Base-by-base conservation (phyloP, 768 basidiomycete species). In the Sporobolomyces pararoseus region DNA sequence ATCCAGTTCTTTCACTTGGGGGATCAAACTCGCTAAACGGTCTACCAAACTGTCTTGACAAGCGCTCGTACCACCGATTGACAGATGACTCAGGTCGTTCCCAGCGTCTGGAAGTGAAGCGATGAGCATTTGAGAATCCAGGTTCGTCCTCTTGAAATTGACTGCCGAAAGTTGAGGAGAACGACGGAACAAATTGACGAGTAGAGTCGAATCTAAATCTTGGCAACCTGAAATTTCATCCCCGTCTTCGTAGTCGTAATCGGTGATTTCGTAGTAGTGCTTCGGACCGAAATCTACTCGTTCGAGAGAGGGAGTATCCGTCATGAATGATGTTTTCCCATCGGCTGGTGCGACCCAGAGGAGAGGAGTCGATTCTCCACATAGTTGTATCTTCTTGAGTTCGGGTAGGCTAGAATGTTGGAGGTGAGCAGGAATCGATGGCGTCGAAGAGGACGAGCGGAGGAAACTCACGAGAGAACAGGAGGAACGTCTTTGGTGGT, bases 161-260 rank as follows among this genome's bases (percentile, higher is more conserved):
- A 73, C 54, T 12, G 39, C 27, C 2, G 7, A 9, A 17, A 73
- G 60, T 4, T 14, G 35, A 6, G 49, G 31, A 17, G 60, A 29
- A 31, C 53, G 57, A 39, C 71, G 66, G 54, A 73, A 68, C 21
- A 73, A 42, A 7, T 27, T 58, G 19, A 64, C n/a, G 6, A 73
- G 39, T 0, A 29, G 27, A 27, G 59, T 42, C 13, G 53, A 6
- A 6, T 50, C 19, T 21, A 66, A 34, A 16, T 6, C 7, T 0
- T 3, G 10, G 16, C 29, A n/a, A 10, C 58, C 25, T 5, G 17
- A 1, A 23, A 55, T 0, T 12, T 21, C 14, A 12, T 21, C 47
- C 3, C 31, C 34, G 16, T 44, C 52, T 7, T 47, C 65, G 10
- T 50, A 44, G 13, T 42, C 59, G 29, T 72, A 52, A 10, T 51